These are phyloP conservation scores for Aspergillus cristatus DNA, from an alignment of 495 filamentous ascomycete species.

Conservation along the genomic window DNA sequence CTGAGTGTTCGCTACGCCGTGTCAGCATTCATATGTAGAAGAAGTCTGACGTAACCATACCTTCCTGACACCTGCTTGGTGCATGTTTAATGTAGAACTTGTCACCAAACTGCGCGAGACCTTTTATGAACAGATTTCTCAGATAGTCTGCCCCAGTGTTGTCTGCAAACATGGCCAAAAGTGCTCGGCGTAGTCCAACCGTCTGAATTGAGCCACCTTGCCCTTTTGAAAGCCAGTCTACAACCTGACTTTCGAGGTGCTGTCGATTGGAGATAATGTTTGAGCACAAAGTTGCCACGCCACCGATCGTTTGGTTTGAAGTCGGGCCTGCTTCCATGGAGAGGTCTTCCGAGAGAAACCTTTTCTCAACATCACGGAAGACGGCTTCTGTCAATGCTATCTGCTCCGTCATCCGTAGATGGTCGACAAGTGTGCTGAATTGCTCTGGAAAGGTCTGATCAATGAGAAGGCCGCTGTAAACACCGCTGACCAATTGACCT, in stretches of 20 bases:
- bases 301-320: conserved; percentile 16
- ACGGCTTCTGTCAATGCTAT: conserved; percentile 46
- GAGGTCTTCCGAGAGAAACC: conserved; percentile 29
- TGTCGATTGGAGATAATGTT: conserved; percentile 23
- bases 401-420: conserved; percentile 48
- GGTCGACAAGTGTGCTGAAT: conserved; percentile 36
- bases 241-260: conserved; percentile 40
- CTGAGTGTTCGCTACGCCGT: conserved; percentile 60
- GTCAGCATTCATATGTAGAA: conserved; percentile 12
- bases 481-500: conserved; percentile 48
- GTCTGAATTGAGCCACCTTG: conserved; percentile 53
- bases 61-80: conserved; percentile 77
- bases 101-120: conserved; percentile 68
- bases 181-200: conserved; percentile 53
- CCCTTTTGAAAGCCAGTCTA: conserved; percentile 55
- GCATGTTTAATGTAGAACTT: conserved; percentile 79
- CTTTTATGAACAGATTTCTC: conserved; percentile 52
- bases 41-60: conserved; percentile 30
- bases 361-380: conserved; percentile 50
- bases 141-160: conserved; percentile 46
- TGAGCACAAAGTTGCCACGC: conserved; percentile 34
- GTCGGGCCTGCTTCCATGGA: not conserved
- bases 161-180: conserved; percentile 51
- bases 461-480: conserved; percentile 37
- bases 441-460: conserved; percentile 15